Base-by-base conservation (phyloP, 768 basidiomycete genomes). In the Erythrobasidium yunnanense region DNA sequence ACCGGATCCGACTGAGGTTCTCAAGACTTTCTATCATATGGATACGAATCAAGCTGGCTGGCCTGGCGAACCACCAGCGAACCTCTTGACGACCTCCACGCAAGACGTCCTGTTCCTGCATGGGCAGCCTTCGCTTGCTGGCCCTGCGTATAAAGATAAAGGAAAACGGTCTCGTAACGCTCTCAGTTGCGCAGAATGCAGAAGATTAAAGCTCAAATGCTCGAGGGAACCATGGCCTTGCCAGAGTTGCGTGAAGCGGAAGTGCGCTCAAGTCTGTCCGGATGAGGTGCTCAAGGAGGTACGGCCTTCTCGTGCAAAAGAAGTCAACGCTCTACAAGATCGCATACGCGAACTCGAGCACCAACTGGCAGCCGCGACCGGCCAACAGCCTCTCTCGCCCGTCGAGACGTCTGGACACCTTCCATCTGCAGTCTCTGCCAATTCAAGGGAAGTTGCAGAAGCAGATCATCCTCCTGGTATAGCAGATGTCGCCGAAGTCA, bases 241-340 rank as follows among this genome's bases (percentile, higher is more conserved):
- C 49, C 47, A 63, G 60, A 63, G 60, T 30, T 63, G 60, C 38
- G 47, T 63, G 47, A 63, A 63, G 49, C 45, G 60, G 15, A 63
- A 63, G 34, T 63, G 60, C 30, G 60, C 60, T 2, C 60, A 63
- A n/a, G 52, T 63, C 60, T 63, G 60, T 51, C 60, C 60, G 32
- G 60, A 63, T 30, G 60, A 63, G 15, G 60, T 63, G 5, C 60
- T 63, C 4, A 63, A 63, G 49, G 60, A 63, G 49, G 49, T 63
- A 8, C 42, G 60, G 17, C 60, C 60, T n/a, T 63, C 60, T 13
- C 60, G 60, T 18, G 18, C 45, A 7, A 63, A 63, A 32, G 60
- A 63, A 27, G 60, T 63, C 20, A 49, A 49, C 11, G 45, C 60
- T 17, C 29, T 63, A 30, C 60, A 63, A 18, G 46, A 32, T 7